Evolutionary conservation across 768 basidiomycete species (phyloP).

Genomic region (Gymnopilus junonius): DNA sequence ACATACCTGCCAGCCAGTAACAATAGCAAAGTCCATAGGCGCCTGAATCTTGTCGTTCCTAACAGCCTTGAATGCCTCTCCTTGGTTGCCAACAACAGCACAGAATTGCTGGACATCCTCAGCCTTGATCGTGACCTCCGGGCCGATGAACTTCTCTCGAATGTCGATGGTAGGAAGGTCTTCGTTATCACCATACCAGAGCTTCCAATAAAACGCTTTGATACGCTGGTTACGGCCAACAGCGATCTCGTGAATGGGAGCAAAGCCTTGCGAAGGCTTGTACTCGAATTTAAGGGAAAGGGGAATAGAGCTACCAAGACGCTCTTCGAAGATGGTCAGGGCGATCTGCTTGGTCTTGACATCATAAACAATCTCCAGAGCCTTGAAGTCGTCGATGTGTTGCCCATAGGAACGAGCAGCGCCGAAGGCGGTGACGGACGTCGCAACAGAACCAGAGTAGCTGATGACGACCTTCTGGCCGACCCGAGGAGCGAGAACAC

Average conservation of each 20-base stretch:
- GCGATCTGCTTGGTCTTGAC: slow-evolving; percentile 58
- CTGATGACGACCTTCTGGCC: slow-evolving; percentile 79
- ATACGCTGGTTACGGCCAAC: slow-evolving; percentile 85
- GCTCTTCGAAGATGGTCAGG: slow-evolving; percentile 84
- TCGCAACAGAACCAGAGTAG: slow-evolving; percentile 47
- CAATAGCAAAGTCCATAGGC: slow-evolving; percentile 99
- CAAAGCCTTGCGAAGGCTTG: slow-evolving; percentile 84
- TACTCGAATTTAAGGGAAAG: slow-evolving; percentile 85
- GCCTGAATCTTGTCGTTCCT: slow-evolving; percentile 76
- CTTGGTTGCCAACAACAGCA: slow-evolving; percentile 91
- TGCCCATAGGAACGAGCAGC: slow-evolving; percentile 78
- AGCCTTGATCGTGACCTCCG: slow-evolving; percentile 81
- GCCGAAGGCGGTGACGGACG: slow-evolving; percentile 72
- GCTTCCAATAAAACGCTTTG: slow-evolving; percentile 97
- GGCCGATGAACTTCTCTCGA: slow-evolving; percentile 83
- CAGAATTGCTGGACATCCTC: slow-evolving; percentile 88
- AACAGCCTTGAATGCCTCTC: slow-evolving; percentile 84
- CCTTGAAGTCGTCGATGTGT: slow-evolving; percentile 81
- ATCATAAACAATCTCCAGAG: slow-evolving; percentile 72
- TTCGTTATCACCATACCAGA: slow-evolving; percentile 94
- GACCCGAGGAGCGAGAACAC: slow-evolving; percentile 81
- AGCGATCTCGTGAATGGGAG: slow-evolving; percentile 91
- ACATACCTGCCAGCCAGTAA: slow-evolving; percentile 96
- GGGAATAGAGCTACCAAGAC: slow-evolving; percentile 74
- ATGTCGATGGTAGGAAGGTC: slow-evolving; percentile 78